Base-by-base conservation (phyloP, 495 filamentous ascomycete genomes). In the Tuber aestivum region DNA sequence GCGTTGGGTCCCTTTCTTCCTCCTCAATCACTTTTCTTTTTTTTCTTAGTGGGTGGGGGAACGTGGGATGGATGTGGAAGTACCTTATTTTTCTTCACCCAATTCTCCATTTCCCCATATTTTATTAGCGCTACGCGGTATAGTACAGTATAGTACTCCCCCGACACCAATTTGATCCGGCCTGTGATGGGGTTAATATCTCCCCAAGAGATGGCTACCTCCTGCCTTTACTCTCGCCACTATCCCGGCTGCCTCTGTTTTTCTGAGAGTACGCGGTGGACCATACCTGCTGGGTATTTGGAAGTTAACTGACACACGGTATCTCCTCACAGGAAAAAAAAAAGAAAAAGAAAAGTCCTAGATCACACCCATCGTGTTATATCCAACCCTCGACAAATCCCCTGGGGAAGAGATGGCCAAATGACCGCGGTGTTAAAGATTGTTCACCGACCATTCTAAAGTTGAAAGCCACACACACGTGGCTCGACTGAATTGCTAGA, bases 381-480 rank as follows among this genome's bases (percentile, higher is more conserved):
- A n/a, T n/a, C n/a, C n/a, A n/a, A n/a, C n/a, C 56, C 27, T 65
- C 2, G n/a, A 32, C n/a, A 16, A 32, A 65, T 27, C 56, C 23
- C 56, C n/a, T 18, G 12, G 27, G 56, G 12, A 12, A 48, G n/a
- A 65, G 56, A 65, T 3, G n/a, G 18, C n/a, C 56, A 65, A 65
- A 65, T 61, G 8, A n/a, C 3, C 23, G 50, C 50, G 0, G 50
- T 21, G n/a, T 27, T 9, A 61, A 61, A 61, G 23, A 61, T 61
- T 61, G 27, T 65, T 7, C 50, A 61, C 50, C 56, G 56, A 32
- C 8, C 27, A 65, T 65, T 75, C 73, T 79, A 79, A 75, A 75
- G 77, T 79, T 73, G 72, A 75, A 65, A 75, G 76, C 76, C 76
- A 73, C 78, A 78, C 56, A 78, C 78, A 79, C 78, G 78, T 79